Evolutionary conservation across 257 asterid genomes (phyloP).

Genomic region (Mentha longifolia): DNA sequence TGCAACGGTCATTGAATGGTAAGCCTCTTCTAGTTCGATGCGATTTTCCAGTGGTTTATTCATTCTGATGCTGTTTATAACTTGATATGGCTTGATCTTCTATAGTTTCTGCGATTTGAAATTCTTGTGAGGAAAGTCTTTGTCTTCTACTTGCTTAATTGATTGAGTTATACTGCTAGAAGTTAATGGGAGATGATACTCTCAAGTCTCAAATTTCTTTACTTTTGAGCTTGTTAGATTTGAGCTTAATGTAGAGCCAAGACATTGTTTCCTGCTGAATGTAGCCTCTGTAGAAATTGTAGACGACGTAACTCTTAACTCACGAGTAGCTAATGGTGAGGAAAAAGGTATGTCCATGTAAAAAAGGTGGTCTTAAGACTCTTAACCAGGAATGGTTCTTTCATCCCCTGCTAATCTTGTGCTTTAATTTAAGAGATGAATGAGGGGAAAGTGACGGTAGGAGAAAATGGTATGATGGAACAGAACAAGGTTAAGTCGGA

Average conservation of each 20-base stretch:
- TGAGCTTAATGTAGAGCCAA: too few species aligned
- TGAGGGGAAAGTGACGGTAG: not conserved
- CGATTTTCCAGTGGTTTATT: not conserved
- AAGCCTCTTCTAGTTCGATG: constrained; percentile 15
- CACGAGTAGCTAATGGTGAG: not conserved
- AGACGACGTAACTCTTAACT: not conserved
- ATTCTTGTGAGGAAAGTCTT: not conserved
- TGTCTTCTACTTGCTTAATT: not conserved
- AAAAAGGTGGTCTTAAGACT: not conserved
- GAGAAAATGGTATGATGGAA: not conserved
- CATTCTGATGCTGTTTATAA: constrained; percentile 4
- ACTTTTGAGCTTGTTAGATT: too few species aligned
- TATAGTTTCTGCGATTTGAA: not conserved
- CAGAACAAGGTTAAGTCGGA: too few species aligned
- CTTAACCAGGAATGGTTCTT: too few species aligned
- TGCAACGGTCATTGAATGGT: constrained; percentile 91
- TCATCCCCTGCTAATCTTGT: not conserved
- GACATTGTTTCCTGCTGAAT: not conserved
- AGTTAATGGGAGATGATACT: not conserved
- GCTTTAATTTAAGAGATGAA: not conserved
- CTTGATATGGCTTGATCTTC: not conserved
- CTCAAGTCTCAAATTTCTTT: not conserved
- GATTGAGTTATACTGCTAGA: not conserved
- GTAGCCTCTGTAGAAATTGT: not conserved
- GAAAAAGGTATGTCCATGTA: not conserved